Conservation (phyloP, 2,329 filamentous ascomycete genomes). For the Arthrinium puccinioides region DNA sequence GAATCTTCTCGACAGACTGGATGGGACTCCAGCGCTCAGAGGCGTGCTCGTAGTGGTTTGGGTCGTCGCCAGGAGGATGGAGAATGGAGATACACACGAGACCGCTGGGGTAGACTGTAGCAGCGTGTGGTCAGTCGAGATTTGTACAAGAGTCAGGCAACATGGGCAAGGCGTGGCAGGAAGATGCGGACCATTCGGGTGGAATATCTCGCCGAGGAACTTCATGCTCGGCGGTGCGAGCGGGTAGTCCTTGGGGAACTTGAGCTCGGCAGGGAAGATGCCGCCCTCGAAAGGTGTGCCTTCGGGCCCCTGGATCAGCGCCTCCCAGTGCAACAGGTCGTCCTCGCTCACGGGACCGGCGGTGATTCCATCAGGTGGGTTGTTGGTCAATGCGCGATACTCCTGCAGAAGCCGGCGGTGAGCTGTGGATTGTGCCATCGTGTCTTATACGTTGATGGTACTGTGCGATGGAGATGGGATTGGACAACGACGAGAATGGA, state of each 20-base stretch:
- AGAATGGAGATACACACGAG: constrained; percentile 98
- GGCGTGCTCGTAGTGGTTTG: constrained; percentile 96
- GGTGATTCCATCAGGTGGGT: constrained; percentile 95
- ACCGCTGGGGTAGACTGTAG: constrained; percentile 78
- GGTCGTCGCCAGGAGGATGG: constrained; percentile 91
- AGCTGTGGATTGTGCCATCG: constrained; percentile 56
- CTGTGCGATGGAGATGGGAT: neutral
- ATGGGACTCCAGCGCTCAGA: constrained; percentile 95
- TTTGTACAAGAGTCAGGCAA: neutral
- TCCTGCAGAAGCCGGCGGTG: constrained; percentile 87
- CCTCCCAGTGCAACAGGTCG: constrained; percentile 94
- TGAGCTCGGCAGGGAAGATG: constrained; percentile 89
- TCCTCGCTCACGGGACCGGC: constrained; percentile 91
- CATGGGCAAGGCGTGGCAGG: constrained; percentile 1
- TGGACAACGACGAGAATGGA: no score
- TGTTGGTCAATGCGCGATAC: constrained; percentile 88
- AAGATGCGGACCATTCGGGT: constrained; percentile 70
- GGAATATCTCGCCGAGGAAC: constrained; percentile 90
- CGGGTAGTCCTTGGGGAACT: constrained; percentile 95
- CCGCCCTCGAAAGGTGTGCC: constrained; percentile 95
- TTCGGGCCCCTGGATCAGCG: constrained; percentile 89
- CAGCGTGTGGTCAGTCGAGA: neutral
- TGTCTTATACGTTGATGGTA: no score
- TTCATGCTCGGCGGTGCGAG: constrained; percentile 93
- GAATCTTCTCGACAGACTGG: constrained; percentile 94